Base-by-base conservation (phyloP, 768 basidiomycete genomes). In the Ramaria sp. region DNA sequence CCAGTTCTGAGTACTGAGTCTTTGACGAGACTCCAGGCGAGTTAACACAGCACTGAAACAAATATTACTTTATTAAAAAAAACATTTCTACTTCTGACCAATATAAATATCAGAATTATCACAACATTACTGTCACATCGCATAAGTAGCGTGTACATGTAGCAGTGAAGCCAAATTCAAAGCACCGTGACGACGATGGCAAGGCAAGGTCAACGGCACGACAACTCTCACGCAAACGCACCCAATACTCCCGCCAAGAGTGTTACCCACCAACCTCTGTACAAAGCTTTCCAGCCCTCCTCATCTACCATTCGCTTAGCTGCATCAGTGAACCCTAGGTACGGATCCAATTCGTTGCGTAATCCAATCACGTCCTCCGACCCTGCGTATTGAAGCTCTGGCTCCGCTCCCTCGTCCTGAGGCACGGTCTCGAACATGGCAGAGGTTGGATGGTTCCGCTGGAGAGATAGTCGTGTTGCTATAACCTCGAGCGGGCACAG, bases 401-500 rank as follows among this genome's bases (percentile, higher is more conserved):
- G 78, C 57, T 87, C 78, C 2, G 71, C 72, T 62, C 86, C 83
- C 17, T 80, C 80, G 62, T 91, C 87, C 64, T 88, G 86, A 3
- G 81, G 71, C 31, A 87, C 80, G 0, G 86, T 83, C 60, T 88
- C 86, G 64, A 80, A 87, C 55, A 85, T 86, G 5, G 82, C 71
- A 15, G 84, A 82, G 7, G 84, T 81, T 3, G 64, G 50, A 61
- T 91, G 88, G 61, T 91, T 92, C 53, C 90, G 80, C 64, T 92
- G 90, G 56, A 92, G 86, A 19, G 88, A 85, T 5, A 92, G 77
- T 50, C 88, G 75, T 13, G 84, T 86, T 13, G 81, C 69, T 50
- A 91, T 84, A 30, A 92, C 88, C 65, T 92, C 90, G 27, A 92
- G 70, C 4, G 90, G 90, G 30, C 86, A 76, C 12, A 91, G 75